A percentile compares a stretch with the other conserved stretches of the same genome.
These are phyloP conservation scores for Ustilago hordei DNA, from an alignment of 1,284 basidiomycete genomes.

Conservation along the genomic window DNA sequence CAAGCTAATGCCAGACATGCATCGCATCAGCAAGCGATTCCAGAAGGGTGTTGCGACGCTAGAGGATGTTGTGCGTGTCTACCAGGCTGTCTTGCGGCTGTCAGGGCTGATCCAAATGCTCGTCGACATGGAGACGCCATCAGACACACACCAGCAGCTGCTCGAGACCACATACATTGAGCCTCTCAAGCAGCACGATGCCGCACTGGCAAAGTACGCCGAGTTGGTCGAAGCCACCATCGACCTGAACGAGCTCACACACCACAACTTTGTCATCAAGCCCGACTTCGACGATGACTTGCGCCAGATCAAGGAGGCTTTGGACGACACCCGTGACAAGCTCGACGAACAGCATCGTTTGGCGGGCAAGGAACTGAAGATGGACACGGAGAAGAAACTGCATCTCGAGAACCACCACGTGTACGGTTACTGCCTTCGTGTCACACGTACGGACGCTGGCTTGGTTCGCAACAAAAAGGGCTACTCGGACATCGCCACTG, in stretches of 20 bases:
- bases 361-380: conserved; percentile 79
- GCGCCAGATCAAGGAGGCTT: conserved; percentile 77
- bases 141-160: conserved; percentile 30
- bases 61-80: conserved; percentile 95
- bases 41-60: conserved; percentile 85
- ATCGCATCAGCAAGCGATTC: conserved; percentile 91
- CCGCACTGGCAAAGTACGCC: conserved; percentile 74
- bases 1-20: conserved; percentile 92
- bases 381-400: conserved; percentile 95
- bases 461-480: conserved; percentile 77
- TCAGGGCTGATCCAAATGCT: conserved; percentile 78
- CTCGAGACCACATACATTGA: conserved; percentile 56
- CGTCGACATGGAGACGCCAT: conserved; percentile 70
- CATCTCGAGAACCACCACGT: conserved; percentile 92
- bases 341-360: conserved; percentile 85
- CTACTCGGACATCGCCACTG: conserved; percentile 87
- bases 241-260: conserved; percentile 85
- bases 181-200: conserved; percentile 45
- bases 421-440: conserved; percentile 92
- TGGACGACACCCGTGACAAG: conserved; percentile 80
- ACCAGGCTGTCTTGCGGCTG: conserved; percentile 79
- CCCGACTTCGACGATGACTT: conserved; percentile 87
- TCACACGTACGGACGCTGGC: conserved; percentile 83
- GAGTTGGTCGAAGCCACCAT: conserved; percentile 97
- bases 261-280: conserved; percentile 91